These are phyloP conservation scores for Zhuliangozyma blackwelliae DNA, from an alignment of 1,139 yeast species.

Conservation along the genomic window DNA sequence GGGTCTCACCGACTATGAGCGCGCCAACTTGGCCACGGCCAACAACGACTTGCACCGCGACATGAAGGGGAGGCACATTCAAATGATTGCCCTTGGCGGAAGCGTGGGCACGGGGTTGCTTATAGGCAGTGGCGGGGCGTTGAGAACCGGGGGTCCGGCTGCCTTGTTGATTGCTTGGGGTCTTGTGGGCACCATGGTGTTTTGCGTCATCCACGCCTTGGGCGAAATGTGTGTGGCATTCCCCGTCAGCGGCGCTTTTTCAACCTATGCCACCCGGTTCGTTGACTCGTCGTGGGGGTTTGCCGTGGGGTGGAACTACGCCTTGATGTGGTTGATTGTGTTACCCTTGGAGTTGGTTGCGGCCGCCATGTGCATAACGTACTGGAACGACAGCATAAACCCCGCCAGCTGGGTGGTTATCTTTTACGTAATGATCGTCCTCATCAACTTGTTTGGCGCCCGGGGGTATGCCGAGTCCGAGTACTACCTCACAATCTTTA, in stretches of 20 bases:
- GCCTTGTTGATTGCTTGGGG: constrained; percentile 68
- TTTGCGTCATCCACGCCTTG: constrained; percentile 74
- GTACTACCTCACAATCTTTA: constrained; percentile 54
- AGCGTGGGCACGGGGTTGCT: constrained; percentile 66
- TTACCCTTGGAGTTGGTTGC: constrained; percentile 75
- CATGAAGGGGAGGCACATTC: constrained; percentile 50
- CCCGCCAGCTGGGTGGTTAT: constrained; percentile 64
- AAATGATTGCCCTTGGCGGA: constrained; percentile 64
- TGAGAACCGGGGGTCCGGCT: constrained; percentile 76
- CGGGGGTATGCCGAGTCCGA: constrained; percentile 75
- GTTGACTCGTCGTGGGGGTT: constrained; percentile 78
- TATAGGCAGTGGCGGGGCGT: constrained; percentile 70
- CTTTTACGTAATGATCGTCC: constrained; percentile 54
- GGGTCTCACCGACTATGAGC: constrained; percentile 20
- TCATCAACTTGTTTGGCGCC: constrained; percentile 64
- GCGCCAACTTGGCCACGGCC: constrained; percentile 24
- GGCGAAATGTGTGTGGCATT: constrained; percentile 81
- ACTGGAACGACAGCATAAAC: constrained; percentile 56
- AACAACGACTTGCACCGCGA: constrained; percentile 34
- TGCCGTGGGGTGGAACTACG: constrained; percentile 77
- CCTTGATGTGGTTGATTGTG: constrained; percentile 73
- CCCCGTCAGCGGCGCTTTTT: constrained; percentile 78
- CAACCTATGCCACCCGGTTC: constrained; percentile 65
- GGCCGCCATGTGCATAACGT: constrained; percentile 65
- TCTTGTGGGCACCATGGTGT: constrained; percentile 65